phyloP scores from a whole-genome alignment of 441 rosid species.

The Flueggea neowawraea region DNA sequence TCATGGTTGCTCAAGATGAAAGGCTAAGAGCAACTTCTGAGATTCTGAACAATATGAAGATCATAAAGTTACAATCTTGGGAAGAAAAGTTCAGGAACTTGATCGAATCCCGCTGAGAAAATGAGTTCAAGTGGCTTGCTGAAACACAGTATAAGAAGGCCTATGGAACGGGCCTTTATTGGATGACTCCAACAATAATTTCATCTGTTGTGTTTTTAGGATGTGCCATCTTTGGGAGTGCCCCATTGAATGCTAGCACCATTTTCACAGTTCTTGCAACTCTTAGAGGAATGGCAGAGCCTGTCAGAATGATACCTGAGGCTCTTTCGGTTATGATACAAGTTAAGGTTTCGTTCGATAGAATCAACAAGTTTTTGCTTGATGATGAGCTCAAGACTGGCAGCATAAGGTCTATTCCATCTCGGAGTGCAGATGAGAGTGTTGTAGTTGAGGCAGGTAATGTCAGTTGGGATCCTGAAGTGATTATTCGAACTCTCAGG shows the following conservation, averaged over 20 bases:
- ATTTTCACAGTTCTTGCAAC: conserved; percentile 87
- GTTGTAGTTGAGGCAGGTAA: conserved; percentile 52
- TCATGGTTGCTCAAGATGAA: conserved; percentile 82
- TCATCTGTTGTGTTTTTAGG: conserved; percentile 74
- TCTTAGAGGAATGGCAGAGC: conserved; percentile 67
- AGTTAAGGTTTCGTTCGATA: conserved; percentile 71
- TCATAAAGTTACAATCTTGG: conserved; percentile 93
- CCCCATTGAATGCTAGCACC: conserved; percentile 78
- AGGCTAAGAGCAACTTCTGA: conserved; percentile 76
- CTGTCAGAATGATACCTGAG: conserved; percentile 82
- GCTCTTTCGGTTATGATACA: conserved; percentile 75
- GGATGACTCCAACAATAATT: conserved; percentile 78
- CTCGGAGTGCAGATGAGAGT: conserved; percentile 23
- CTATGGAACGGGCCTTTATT: conserved; percentile 51
- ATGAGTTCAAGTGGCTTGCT: conserved; percentile 77
- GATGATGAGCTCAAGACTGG: conserved; percentile 64
- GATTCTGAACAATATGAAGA: conserved; percentile 79
- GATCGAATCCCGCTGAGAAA: conserved; percentile 54
- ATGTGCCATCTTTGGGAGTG: conserved; percentile 56
- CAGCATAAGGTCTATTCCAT: conserved; percentile 20
- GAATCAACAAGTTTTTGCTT: conserved; percentile 60
- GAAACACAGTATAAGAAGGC: conserved; percentile 52
- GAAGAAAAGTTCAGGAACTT: conserved; percentile 72
- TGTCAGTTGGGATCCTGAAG: conserved; percentile 78
- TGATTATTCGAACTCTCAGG: conserved; percentile 32